phyloP scores from a whole-genome alignment of 352 stramenopile genomes.

The Salisapilia sapeloensis region DNA sequence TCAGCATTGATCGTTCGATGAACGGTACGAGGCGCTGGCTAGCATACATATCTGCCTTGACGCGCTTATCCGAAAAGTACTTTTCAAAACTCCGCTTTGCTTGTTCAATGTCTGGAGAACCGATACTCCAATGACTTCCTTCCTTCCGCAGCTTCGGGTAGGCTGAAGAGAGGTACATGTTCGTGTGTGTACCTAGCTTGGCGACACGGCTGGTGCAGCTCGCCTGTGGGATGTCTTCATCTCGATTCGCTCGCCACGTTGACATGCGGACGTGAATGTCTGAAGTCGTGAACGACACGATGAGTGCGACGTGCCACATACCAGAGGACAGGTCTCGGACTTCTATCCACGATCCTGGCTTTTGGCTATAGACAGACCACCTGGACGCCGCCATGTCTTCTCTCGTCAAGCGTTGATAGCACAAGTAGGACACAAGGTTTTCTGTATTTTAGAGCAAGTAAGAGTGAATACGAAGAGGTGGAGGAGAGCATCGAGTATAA shows the following conservation, averaged over 20 bases:
- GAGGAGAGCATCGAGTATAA: not conserved
- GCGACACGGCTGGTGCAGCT: conserved; percentile 46
- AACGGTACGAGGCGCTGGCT: conserved; percentile 37
- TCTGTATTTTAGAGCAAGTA: conserved; percentile 8
- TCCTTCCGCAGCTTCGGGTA: conserved; percentile 67
- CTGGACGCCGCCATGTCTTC: conserved; percentile 51
- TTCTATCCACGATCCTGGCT: conserved; percentile 64
- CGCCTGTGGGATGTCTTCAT: conserved; percentile 48
- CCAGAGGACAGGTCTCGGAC: conserved; percentile 59
- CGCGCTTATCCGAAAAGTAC: conserved; percentile 43
- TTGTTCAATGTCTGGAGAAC: conserved; percentile 40
- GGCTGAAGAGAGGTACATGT: conserved; percentile 59
- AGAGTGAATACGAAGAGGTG: not conserved
- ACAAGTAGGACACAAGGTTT: conserved; percentile 50
- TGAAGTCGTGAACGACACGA: conserved; percentile 32
- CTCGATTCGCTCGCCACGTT: conserved; percentile 45
- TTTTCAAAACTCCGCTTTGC: conserved; percentile 52
- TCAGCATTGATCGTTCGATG: conserved; percentile 58
- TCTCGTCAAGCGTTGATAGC: conserved; percentile 34
- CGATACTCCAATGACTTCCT: conserved; percentile 42
- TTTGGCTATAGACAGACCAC: conserved; percentile 53
- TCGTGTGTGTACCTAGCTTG: conserved; percentile 52
- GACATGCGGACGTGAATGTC: conserved; percentile 58
- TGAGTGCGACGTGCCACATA: conserved; percentile 62
- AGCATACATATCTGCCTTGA: conserved; percentile 30